phyloP scores from a whole-genome alignment of 768 basidiomycete species.

The Boletus tomentosulus region DNA sequence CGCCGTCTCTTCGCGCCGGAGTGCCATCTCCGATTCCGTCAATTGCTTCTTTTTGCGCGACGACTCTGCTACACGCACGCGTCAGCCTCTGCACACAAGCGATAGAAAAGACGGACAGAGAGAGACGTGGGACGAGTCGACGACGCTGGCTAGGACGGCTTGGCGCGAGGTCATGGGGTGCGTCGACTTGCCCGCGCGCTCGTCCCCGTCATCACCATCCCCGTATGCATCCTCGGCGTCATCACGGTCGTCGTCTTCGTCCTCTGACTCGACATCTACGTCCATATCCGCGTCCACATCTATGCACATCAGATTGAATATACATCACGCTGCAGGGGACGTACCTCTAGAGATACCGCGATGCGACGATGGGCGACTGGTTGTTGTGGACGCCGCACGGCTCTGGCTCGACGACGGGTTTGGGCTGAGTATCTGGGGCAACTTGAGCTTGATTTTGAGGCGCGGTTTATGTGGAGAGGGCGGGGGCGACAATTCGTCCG shows the following conservation, averaged over 20 bases:
- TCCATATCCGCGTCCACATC: not conserved
- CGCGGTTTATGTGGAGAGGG: conserved; percentile 36
- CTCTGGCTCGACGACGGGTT: conserved; percentile 31
- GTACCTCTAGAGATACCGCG: conserved; percentile 26
- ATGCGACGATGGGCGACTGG: conserved; percentile 21
- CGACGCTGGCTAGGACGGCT: conserved; percentile 66
- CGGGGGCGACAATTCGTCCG: conserved; percentile 34
- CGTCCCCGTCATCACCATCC: conserved; percentile 26
- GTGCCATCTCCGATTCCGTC: conserved; percentile 68
- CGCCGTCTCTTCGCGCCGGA: conserved; percentile 75
- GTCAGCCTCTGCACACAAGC: not conserved
- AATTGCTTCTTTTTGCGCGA: conserved; percentile 57
- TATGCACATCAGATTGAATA: not conserved
- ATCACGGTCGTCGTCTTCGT: conserved; percentile 37
- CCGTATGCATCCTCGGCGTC: conserved; percentile 29
- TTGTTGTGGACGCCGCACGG: conserved; percentile 23
- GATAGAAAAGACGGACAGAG: conserved; percentile 36
- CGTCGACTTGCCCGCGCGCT: conserved; percentile 28
- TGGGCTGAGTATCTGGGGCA: conserved; percentile 38
- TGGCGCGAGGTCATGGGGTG: conserved; percentile 57
- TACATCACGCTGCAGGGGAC: not conserved
- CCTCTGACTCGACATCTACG: conserved; percentile 39
- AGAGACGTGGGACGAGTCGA: conserved; percentile 66
- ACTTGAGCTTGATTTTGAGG: conserved; percentile 60
- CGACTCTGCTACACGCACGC: conserved; percentile 8